A percentile compares a stretch with the other conserved stretches of the same genome.
Evolutionary conservation across 176 grass and related monocot genomes (phyloP).

Genomic region (Musa troglodytarum): DNA sequence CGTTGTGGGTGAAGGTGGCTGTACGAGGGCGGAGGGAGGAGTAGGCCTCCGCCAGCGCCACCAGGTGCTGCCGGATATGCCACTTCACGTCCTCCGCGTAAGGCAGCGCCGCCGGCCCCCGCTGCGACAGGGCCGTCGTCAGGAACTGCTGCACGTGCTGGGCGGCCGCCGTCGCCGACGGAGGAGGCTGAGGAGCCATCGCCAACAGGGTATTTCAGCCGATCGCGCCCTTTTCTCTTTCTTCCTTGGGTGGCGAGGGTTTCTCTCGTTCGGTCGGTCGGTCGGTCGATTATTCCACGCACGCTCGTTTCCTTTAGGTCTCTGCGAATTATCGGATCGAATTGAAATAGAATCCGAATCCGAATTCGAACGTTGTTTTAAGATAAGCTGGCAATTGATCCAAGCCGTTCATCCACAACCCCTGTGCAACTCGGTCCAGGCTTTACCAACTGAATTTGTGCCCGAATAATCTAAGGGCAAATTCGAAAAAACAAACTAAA

Average conservation of each 20-base stretch:
- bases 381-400: too few species aligned
- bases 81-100: slow-evolving; percentile 90
- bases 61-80: slow-evolving; percentile 87
- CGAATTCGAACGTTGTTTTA: too few species aligned
- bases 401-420: too few species aligned
- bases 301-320: background rate
- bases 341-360: background rate
- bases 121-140: slow-evolving; percentile 66
- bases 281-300: background rate
- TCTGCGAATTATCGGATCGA: background rate
- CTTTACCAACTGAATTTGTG: too few species aligned
- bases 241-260: background rate
- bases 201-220: background rate
- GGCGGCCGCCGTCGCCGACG: slow-evolving; percentile 19
- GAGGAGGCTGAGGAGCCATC: slow-evolving; percentile 16
- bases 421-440: too few species aligned
- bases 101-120: slow-evolving; percentile 51
- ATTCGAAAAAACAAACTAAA: too few species aligned
- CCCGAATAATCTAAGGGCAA: too few species aligned
- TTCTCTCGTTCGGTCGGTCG: background rate
- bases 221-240: background rate
- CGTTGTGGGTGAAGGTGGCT: slow-evolving; percentile 83
- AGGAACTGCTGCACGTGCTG: slow-evolving; percentile 90
- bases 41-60: slow-evolving; percentile 57
- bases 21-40: slow-evolving; percentile 77